Evolutionary conservation across 208 protist genomes (phyloP).

Genomic region (Crithidia acanthocephali): DNA sequence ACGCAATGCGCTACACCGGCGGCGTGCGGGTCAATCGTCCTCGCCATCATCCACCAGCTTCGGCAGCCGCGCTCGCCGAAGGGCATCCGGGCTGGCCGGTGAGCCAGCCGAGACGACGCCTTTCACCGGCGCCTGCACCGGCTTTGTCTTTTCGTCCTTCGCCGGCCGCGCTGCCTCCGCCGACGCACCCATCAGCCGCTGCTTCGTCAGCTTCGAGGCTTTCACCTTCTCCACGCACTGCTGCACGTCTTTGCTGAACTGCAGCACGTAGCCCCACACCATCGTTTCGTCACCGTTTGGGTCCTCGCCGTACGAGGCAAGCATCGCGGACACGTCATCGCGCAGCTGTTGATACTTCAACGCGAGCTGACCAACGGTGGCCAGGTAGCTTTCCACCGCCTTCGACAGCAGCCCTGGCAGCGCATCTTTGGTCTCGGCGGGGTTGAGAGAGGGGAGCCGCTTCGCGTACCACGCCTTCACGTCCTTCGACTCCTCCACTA

Average conservation of each 20-base stretch:
- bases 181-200: slow-evolving; percentile 16
- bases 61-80: slow-evolving; percentile 13
- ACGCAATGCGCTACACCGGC: not conserved
- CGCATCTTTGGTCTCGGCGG: slow-evolving; percentile 35
- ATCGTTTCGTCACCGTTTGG: slow-evolving; percentile 57
- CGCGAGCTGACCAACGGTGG: slow-evolving; percentile 50
- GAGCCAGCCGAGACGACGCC: not conserved
- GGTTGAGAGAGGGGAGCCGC: slow-evolving; percentile 35
- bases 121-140: not conserved
- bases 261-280: slow-evolving; percentile 62
- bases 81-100: not conserved
- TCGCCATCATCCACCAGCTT: slow-evolving; percentile 22
- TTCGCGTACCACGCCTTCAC: slow-evolving; percentile 40
- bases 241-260: slow-evolving; percentile 60
- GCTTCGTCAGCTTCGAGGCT: slow-evolving; percentile 32
- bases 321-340: slow-evolving; percentile 70
- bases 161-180: not conserved
- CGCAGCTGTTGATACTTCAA: slow-evolving; percentile 67
- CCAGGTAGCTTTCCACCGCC: slow-evolving; percentile 38
- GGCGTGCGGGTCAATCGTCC: not conserved
- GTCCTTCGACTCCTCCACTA: slow-evolving; percentile 62
- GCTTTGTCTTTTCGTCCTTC: not conserved
- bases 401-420: slow-evolving; percentile 44
- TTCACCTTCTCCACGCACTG: slow-evolving; percentile 39
- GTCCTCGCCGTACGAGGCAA: slow-evolving; percentile 81